Evolutionary conservation across 2,329 filamentous ascomycete genomes (phyloP), one percentile per base, ranked within the genome.

Genomic region (Pseudocercospora crystallina): DNA sequence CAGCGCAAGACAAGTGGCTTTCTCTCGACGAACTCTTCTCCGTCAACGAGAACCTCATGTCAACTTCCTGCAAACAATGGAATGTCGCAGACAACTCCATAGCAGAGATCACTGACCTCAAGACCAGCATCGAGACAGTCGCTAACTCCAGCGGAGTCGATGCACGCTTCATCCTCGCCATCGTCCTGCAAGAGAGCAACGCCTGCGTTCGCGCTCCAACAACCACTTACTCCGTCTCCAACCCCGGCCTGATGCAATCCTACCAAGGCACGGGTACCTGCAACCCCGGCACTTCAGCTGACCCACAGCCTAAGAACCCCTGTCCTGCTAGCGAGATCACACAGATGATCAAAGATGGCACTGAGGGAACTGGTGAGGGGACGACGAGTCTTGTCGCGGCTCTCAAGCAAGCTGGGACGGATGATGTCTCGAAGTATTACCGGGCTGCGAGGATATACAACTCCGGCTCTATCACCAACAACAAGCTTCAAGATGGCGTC

Each of bases 401-500:
- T 20, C 20, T 38, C 26, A 12, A 20, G 15, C 47, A 65, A 43
- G 52, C 64, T 14, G 61, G 61, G 7, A 59, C 56, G 9, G 53
- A 45, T 11, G 65, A 68, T 49, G 68, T 65, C 36, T 61, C 63
- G 45, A 74, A 71, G 40, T 76, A 69, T 66, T 78, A 77, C 61
- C 68, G 63, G 46, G 76, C 71, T 0, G 71, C 74, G 29, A 68
- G 75, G 33, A 69, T 73, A 32, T 79, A 78, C 66, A 79, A 79
- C 61, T 74, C 71, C 15, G 76, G 76, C 30, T 52, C 48, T 13
- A 30, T 43, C 12, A 45, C 45, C 15, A 49, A 38, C 49, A 30
- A 47, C 41, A 29, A 38, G 41, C 20, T 41, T 20, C 38, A 41
- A 30, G 38, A 29, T 42, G 41, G 29, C 12, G 38, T 37, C 13